These are phyloP conservation scores for Zygoascus sp. DNA, from an alignment of 1,139 yeast species.

Conservation along the genomic window DNA sequence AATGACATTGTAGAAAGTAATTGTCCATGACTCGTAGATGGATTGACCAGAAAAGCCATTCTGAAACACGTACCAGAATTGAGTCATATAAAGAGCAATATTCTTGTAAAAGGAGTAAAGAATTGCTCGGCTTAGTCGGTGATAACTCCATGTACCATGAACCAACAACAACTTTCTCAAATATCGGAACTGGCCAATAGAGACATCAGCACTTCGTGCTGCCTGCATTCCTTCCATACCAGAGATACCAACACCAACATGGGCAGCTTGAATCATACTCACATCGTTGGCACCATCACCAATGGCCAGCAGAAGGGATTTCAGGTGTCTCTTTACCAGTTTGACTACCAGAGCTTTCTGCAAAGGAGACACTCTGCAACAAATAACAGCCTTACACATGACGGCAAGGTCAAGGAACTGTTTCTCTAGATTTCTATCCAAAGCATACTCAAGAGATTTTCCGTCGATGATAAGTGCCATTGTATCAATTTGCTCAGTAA, in stretches of 20 bases:
- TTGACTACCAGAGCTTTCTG: conserved; percentile 96
- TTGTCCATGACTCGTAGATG: conserved; percentile 95
- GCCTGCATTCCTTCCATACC: conserved; percentile 99
- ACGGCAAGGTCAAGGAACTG: conserved; percentile 75
- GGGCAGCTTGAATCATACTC: conserved; percentile 98
- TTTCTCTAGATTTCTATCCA: conserved; percentile 77
- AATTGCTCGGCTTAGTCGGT: conserved; percentile 86
- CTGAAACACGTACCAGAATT: conserved; percentile 93
- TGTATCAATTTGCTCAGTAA: conserved; percentile 51
- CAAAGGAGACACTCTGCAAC: conserved; percentile 96
- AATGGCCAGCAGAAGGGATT: conserved; percentile 78
- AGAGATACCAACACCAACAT: conserved; percentile 96
- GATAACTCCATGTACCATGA: conserved; percentile 98
- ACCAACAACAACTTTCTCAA: conserved; percentile 78
- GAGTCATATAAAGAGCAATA: conserved; percentile 92
- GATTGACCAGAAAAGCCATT: conserved; percentile 96
- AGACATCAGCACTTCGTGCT: conserved; percentile 94
- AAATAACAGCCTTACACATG: conserved; percentile 87
- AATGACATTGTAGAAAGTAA: conserved; percentile 92
- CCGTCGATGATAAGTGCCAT: conserved; percentile 94
- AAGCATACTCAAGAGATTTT: conserved; percentile 76
- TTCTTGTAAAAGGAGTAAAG: conserved; percentile 94
- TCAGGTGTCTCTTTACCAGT: conserved; percentile 70
- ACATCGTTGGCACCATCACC: conserved; percentile 99
- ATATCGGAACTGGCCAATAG: conserved; percentile 92